Evolutionary conservation across 768 basidiomycete species (phyloP).

Genomic region (Xerocomus brunneocitrinus): DNA sequence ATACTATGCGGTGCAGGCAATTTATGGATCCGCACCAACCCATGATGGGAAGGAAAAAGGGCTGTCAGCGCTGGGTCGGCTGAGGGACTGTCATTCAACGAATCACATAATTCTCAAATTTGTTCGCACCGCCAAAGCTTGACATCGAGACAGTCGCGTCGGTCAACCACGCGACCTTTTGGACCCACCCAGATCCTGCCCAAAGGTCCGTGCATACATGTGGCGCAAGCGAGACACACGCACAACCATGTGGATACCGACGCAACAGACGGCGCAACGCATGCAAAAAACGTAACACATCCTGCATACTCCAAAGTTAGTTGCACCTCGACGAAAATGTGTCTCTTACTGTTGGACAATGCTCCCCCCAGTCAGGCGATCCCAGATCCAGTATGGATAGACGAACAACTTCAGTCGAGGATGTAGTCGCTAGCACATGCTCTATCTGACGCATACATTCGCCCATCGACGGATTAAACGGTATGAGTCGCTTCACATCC

Average conservation of each 20-base stretch:
- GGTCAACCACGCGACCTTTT: slow-evolving; percentile 73
- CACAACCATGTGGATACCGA: slow-evolving; percentile 55
- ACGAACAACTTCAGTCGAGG: slow-evolving; percentile 41
- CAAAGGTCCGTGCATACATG: slow-evolving; percentile 54
- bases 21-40: slow-evolving; percentile 71
- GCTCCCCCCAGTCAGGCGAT: slow-evolving; percentile 67
- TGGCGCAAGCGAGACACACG: slow-evolving; percentile 62
- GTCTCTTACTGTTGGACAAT: slow-evolving; percentile 46
- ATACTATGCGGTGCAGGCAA: slow-evolving; percentile 74
- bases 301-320: slow-evolving; percentile 37
- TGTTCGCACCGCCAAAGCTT: slow-evolving; percentile 70
- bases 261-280: slow-evolving; percentile 59
- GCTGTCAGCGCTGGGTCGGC: slow-evolving; percentile 72
- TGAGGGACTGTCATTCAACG: slow-evolving; percentile 28
- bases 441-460: slow-evolving; percentile 31
- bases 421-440: slow-evolving; percentile 21
- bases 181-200: slow-evolving; percentile 66
- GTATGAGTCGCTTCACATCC: slow-evolving; percentile 35
- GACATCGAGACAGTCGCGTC: slow-evolving; percentile 72
- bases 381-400: slow-evolving; percentile 62
- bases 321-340: neutral
- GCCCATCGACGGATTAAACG: slow-evolving; percentile 21
- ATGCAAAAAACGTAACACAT: slow-evolving; percentile 69
- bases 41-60: slow-evolving; percentile 82
- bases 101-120: neutral